phyloP scores from a whole-genome alignment of 1,284 basidiomycete genomes.

The Paramarasmius palmivorus region DNA sequence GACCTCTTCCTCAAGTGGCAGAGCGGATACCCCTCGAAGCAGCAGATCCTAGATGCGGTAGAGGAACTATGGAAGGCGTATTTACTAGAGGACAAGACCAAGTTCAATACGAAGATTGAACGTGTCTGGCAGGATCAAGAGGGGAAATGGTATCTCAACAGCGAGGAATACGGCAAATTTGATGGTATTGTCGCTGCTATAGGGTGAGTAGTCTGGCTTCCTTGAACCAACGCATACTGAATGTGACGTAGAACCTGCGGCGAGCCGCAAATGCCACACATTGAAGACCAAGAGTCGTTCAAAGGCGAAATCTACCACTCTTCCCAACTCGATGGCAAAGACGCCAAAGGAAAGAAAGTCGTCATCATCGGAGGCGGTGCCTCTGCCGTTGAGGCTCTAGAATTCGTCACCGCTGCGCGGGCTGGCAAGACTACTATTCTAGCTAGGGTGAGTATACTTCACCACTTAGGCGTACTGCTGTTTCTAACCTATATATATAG shows the following conservation, averaged over 20 bases:
- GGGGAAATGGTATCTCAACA: constrained; percentile 52
- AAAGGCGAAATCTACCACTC: constrained; percentile 49
- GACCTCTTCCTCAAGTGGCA: too few relatives aligned
- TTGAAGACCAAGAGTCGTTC: constrained; percentile 21
- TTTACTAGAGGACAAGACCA: constrained; percentile 6
- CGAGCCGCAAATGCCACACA: constrained; percentile 12
- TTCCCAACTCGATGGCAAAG: constrained; percentile 45
- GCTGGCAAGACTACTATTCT: constrained; percentile 41
- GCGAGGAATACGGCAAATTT: constrained; percentile 47
- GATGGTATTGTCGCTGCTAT: constrained; percentile 59
- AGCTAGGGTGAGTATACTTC: constrained; percentile 46
- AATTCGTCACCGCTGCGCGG: constrained; percentile 46
- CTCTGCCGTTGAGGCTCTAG: constrained; percentile 63
- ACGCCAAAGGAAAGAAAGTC: constrained; percentile 46
- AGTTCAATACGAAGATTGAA: constrained; percentile 39
- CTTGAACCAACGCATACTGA: constrained; percentile 47
- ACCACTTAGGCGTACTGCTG: constrained; percentile 17
- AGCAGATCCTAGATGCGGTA: constrained; percentile 54
- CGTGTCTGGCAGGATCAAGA: constrained; percentile 57
- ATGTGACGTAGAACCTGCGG: constrained; percentile 18
- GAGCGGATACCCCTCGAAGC: constrained; percentile 49
- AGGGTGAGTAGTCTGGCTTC: constrained; percentile 53
- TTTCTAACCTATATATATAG: background rate
- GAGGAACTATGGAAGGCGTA: constrained; percentile 12
- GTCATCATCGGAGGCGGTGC: constrained; percentile 61